A percentile compares a stretch with the other conserved stretches of the same genome.
Conservation (phyloP, 441 rosid species). For the Biscutella auriculata region DNA sequence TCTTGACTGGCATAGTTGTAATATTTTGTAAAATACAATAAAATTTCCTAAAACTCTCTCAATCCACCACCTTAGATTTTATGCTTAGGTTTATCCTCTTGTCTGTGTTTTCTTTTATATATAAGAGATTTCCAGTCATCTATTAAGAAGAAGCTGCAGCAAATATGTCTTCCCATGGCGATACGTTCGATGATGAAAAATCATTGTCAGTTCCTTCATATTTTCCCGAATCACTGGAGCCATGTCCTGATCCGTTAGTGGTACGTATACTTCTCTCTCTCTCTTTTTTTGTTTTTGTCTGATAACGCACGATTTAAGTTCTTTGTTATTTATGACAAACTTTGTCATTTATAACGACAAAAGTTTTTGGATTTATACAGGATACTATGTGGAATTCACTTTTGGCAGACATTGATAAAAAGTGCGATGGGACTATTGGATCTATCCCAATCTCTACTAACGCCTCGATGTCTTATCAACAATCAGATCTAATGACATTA, state of each 20-base stretch:
- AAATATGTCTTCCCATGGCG: neutral
- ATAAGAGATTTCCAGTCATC: neutral
- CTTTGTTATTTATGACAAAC: neutral
- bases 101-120: neutral
- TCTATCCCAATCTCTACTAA: neutral
- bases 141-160: too few species aligned
- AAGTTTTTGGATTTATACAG: neutral
- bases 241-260: neutral
- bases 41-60: too few species aligned
- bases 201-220: neutral
- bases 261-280: neutral
- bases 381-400: neutral
- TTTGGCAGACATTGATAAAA: neutral
- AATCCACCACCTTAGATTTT: too few species aligned
- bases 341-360: too few species aligned
- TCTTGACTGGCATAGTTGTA: too few species aligned
- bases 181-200: neutral
- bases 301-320: too few species aligned
- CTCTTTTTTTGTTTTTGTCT: too few species aligned
- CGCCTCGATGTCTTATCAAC: neutral
- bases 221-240: neutral
- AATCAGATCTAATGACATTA: neutral
- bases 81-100: too few species aligned
- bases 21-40: too few species aligned
- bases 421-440: neutral